Evolutionary conservation across 2,329 filamentous ascomycete species (phyloP).

Genomic region (Paecilomyces formosus): DNA sequence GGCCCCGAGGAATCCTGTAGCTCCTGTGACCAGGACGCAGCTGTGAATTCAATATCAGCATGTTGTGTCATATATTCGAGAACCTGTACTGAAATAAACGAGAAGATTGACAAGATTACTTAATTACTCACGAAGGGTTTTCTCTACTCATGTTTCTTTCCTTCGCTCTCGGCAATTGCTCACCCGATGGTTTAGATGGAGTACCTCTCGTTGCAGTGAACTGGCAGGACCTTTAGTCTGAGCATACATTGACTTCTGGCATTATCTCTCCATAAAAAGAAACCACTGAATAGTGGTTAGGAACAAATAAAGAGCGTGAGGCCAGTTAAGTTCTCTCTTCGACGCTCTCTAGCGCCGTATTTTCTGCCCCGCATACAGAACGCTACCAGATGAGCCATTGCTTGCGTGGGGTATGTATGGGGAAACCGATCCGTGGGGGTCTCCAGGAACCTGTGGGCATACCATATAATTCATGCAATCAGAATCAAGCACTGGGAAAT

Average conservation of each 20-base stretch:
- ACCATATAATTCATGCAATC: too few species aligned
- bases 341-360: neutral
- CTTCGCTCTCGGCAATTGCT: neutral
- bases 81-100: neutral
- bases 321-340: neutral
- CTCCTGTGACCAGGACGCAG: conserved; percentile 17
- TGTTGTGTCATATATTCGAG: too few species aligned
- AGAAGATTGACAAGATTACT: neutral
- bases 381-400: neutral
- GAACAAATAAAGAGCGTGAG: too few species aligned
- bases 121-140: neutral
- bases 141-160: neutral
- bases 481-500: too few species aligned
- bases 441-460: neutral
- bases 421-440: neutral
- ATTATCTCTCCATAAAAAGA: neutral
- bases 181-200: neutral
- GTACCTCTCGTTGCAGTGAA: neutral
- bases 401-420: neutral
- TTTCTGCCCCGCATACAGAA: neutral
- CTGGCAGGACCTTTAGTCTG: neutral
- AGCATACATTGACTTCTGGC: neutral
- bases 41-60: neutral
- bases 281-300: too few species aligned
- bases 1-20: conserved; percentile 21